Evolutionary conservation across 2,329 filamentous ascomycete genomes (phyloP).

Genomic region (Aspergillus texensis): DNA sequence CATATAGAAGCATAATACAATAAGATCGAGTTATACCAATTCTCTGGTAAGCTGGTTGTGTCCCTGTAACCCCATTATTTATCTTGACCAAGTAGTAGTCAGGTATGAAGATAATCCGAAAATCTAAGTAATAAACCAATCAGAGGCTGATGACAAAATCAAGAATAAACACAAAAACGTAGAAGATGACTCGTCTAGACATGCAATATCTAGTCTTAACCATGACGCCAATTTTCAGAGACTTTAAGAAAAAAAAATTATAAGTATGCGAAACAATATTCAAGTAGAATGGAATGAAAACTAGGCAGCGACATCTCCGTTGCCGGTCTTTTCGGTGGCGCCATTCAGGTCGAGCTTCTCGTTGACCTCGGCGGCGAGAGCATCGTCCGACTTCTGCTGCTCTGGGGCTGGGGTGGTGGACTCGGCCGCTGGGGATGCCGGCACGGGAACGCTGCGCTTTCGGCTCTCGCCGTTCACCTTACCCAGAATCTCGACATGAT

Average conservation of each 20-base stretch:
- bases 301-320: constrained; percentile 3
- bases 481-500: constrained; percentile 37
- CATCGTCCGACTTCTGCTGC: not conserved
- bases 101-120: not conserved
- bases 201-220: constrained; percentile 7
- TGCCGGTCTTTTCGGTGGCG: not conserved
- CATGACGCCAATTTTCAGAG: constrained; percentile 7
- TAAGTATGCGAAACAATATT: not conserved
- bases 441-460: constrained; percentile 30
- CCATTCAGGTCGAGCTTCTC: constrained; percentile 3
- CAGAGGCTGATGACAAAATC: not conserved
- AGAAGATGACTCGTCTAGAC: not conserved
- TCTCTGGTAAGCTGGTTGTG: not conserved
- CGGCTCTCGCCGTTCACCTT: constrained; percentile 38
- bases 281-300: not conserved
- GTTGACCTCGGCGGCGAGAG: not conserved
- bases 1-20: too few relatives aligned
- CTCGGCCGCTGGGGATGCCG: not conserved
- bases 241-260: not conserved
- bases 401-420: not conserved
- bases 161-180: not conserved
- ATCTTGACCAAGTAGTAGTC: not conserved
- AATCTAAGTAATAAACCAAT: not conserved
- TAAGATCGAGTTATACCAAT: not conserved
- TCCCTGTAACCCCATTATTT: not conserved